Percentiles rank a stretch among this genome's conserved stretches.
These are phyloP conservation scores for Porphyrellus cyaneotinctus DNA, from an alignment of 768 basidiomycete species.

Conservation along the genomic window DNA sequence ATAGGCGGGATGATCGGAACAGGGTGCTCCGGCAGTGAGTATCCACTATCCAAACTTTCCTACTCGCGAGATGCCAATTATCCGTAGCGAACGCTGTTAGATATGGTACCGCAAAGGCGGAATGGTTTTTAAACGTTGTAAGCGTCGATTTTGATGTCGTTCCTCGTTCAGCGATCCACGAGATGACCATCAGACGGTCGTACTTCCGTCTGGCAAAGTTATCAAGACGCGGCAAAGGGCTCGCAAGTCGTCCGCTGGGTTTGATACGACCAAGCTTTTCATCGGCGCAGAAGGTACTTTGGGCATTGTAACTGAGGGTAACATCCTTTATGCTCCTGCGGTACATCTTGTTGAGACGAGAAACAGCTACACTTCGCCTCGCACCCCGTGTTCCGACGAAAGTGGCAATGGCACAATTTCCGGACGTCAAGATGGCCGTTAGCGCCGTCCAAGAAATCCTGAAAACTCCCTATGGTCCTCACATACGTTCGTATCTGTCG, in stretches of 20 bases:
- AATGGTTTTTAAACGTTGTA: conserved; percentile 83
- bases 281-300: conserved; percentile 89
- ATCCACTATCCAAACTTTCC: not conserved
- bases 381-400: conserved; percentile 77
- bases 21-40: conserved; percentile 79
- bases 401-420: conserved; percentile 88
- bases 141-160: conserved; percentile 23
- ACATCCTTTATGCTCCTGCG: not conserved
- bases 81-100: conserved; percentile 69
- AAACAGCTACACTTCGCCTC: conserved; percentile 74
- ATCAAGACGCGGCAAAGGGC: conserved; percentile 80
- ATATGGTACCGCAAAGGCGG: conserved; percentile 83
- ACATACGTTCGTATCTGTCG: conserved; percentile 55
- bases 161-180: not conserved
- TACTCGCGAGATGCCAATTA: not conserved
- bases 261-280: conserved; percentile 83
- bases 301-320: conserved; percentile 86
- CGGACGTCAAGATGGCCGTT: conserved; percentile 71
- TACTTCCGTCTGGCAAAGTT: conserved; percentile 79
- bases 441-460: conserved; percentile 80
- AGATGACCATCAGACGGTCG: conserved; percentile 56
- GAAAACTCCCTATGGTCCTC: conserved; percentile 59
- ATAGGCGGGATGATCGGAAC: conserved; percentile 90
- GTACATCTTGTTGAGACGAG: not conserved
- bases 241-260: conserved; percentile 84